phyloP scores from a whole-genome alignment of 257 asterid genomes.

The Phtheirospermum japonicum region DNA sequence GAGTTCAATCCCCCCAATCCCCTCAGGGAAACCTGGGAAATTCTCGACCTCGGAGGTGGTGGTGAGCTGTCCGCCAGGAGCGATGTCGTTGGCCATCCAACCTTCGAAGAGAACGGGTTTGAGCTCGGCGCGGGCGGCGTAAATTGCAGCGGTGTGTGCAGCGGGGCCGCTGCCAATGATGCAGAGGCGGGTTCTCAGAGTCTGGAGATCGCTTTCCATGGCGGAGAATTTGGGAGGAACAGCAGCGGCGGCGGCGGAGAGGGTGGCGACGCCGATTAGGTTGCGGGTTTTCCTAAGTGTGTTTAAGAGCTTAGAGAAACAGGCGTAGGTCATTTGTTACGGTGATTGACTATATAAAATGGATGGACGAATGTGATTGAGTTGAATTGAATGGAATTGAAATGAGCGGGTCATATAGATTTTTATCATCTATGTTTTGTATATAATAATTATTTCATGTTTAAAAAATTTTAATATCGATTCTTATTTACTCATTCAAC shows the following conservation, averaged over 20 bases:
- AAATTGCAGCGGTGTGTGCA: conserved; percentile 97
- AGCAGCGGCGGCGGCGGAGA: conserved; percentile 33
- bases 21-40: conserved; percentile 91
- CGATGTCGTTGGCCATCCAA: conserved; percentile 96
- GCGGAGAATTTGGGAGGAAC: conserved; percentile 34
- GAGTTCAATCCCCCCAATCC: conserved; percentile 67
- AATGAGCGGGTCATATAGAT: too few species aligned
- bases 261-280: conserved; percentile 44
- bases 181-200: conserved; percentile 74
- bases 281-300: conserved; percentile 46
- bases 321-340: conserved; percentile 35
- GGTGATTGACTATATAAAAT: neutral
- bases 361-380: neutral
- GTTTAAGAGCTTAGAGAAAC: conserved; percentile 38
- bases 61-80: conserved; percentile 96
- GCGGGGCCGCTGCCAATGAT: conserved; percentile 96
- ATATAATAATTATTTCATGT: too few species aligned
- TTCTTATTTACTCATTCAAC: too few species aligned
- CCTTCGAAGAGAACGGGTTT: conserved; percentile 93
- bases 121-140: conserved; percentile 90
- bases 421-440: too few species aligned
- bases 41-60: conserved; percentile 95
- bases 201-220: conserved; percentile 54
- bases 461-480: too few species aligned
- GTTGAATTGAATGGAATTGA: too few species aligned